Evolutionary conservation across 1,284 basidiomycete genomes (phyloP), one percentile per base, ranked within the genome.

Genomic region (Lignosus rhinocerotis): DNA sequence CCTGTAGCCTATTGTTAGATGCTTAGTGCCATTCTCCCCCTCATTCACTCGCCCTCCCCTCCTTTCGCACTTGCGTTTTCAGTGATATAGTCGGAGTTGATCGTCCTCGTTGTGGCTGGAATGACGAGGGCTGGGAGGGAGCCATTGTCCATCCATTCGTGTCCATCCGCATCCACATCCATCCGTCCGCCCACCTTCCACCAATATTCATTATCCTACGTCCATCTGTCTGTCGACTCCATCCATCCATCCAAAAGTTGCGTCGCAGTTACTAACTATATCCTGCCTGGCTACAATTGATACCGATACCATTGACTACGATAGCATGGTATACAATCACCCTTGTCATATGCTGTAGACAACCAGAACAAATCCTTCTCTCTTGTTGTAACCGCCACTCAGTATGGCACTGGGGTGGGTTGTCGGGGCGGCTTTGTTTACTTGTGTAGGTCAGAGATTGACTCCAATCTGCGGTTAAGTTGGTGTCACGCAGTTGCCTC

Each of bases 271-370:
- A 61, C 55, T 55, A 48, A 25, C 25, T 58, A 58, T 58, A 48
- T 30, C 55, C 48, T 42, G 53, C 56, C 51, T 55, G 48, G 54
- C 58, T 51, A 42, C 56, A 64, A 58, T 56, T 58, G 58, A 64
- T 64, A 64, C 63, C 63, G 58, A 64, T 64, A 64, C 63, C 63
- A 59, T 56, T 61, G 63, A 60, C 58, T 59, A 64, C 55, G 62
- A 59, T 64, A 59, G 61, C 58, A 60, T 64, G 55, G 59, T 61
- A 61, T 57, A 41, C 55, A 47, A 61, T 47, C 52, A 61, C 49
- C 45, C 47, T 44, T 55, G 51, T 55, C 55, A 55, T 61, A 55
- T 36, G 46, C 54, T 56, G 44, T 49, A 57, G 58, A 53, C 58
- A 56, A 56, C 33, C 49, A 43, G 21, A 45, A 45, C 30, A 10